Percentiles rank a stretch among this genome's conserved stretches.
These are phyloP conservation scores for Aspergillus puulaauensis DNA, from an alignment of 2,329 filamentous ascomycete species.

Conservation along the genomic window DNA sequence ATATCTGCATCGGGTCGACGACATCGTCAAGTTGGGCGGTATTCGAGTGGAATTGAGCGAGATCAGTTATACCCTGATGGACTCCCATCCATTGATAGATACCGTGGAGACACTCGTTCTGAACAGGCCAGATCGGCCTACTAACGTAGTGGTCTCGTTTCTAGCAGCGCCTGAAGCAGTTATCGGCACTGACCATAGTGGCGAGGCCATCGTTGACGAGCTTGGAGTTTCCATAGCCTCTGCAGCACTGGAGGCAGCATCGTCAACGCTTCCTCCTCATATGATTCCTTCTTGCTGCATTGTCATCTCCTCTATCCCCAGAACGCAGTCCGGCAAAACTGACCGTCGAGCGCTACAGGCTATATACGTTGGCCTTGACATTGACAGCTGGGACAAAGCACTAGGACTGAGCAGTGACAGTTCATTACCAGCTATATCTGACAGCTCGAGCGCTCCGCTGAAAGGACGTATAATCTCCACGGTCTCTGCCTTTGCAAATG, in stretches of 20 bases:
- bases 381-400: slow-evolving; percentile 27
- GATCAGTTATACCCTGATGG: slow-evolving; percentile 33
- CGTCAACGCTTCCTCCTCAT: slow-evolving; percentile 28
- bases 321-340: slow-evolving; percentile 32
- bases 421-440: no score
- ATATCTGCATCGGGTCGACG: slow-evolving; percentile 28
- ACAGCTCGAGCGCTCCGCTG: no score
- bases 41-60: slow-evolving; percentile 30
- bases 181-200: not conserved
- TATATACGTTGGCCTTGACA: slow-evolving; percentile 25
- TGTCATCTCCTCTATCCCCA: slow-evolving; percentile 29
- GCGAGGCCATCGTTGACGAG: not conserved
- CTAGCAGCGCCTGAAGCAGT: slow-evolving; percentile 25
- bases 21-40: slow-evolving; percentile 28
- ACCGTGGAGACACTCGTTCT: slow-evolving; percentile 34
- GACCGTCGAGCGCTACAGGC: slow-evolving; percentile 30
- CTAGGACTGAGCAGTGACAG: not conserved
- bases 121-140: slow-evolving; percentile 31
- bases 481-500: no score
- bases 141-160: slow-evolving; percentile 35
- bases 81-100: slow-evolving; percentile 29
- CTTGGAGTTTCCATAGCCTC: slow-evolving; percentile 6
- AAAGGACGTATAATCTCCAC: no score
- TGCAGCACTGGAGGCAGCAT: slow-evolving; percentile 20
- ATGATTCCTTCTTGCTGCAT: slow-evolving; percentile 37